Percentiles rank a stretch among this genome's conserved stretches.
These are phyloP conservation scores for Yarrowia sp. DNA, from an alignment of 805 yeast genomes.

Conservation along the genomic window DNA sequence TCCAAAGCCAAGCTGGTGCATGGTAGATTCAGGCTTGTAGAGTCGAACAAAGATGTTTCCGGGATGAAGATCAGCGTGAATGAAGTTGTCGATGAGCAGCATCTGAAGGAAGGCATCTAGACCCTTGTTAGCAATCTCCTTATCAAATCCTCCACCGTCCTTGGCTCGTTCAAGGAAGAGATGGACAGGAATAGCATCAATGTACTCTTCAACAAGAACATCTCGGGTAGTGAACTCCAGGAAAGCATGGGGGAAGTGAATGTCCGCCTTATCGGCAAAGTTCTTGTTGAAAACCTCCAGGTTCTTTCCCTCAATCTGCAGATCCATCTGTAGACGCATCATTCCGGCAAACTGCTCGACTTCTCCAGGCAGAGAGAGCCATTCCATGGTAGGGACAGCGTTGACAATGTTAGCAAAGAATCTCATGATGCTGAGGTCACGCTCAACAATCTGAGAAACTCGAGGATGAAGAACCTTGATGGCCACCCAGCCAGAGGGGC, in stretches of 20 bases:
- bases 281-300: constrained; percentile 73
- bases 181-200: constrained; percentile 84
- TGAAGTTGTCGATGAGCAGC: constrained; percentile 91
- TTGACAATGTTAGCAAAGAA: constrained; percentile 77
- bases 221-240: constrained; percentile 67
- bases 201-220: constrained; percentile 84
- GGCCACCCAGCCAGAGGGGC: constrained; percentile 65
- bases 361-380: constrained; percentile 95
- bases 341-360: constrained; percentile 84
- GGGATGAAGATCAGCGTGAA: constrained; percentile 96
- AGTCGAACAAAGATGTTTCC: constrained; percentile 88
- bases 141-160: constrained; percentile 52
- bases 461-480: constrained; percentile 92
- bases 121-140: constrained; percentile 73
- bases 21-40: constrained; percentile 55
- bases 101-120: constrained; percentile 91
- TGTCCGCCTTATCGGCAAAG: constrained; percentile 62
- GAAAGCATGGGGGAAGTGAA: constrained; percentile 83
- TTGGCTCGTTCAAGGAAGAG: constrained; percentile 57
- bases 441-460: constrained; percentile 70
- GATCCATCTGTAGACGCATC: constrained; percentile 88
- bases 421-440: constrained; percentile 85
- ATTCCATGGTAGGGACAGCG: constrained; percentile 90
- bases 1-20: constrained; percentile 50
- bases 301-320: constrained; percentile 88